A percentile compares a stretch with the other conserved stretches of the same genome.
phyloP scores from a whole-genome alignment of 352 stramenopile species.

The Phytophthora vignae region DNA sequence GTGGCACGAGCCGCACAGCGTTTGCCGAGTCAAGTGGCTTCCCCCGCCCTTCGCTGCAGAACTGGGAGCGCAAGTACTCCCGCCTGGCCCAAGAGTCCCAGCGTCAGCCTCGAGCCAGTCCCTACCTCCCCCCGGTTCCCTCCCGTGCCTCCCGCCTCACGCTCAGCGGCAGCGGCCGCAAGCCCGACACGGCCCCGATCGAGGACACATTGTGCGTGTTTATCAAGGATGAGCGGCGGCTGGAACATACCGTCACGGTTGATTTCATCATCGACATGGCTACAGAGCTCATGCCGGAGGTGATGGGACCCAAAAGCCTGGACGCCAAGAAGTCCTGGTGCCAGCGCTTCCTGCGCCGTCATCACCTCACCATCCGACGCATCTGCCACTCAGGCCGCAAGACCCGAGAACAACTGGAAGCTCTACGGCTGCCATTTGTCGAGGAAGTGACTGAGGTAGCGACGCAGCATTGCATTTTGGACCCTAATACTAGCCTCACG shows the following conservation, averaged over 20 bases:
- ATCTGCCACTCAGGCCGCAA: background rate
- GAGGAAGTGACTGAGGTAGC: no score
- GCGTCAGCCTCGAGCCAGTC: no score
- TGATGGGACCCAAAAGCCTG: background rate
- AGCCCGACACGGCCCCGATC: background rate
- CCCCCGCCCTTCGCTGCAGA: background rate
- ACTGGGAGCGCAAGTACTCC: background rate
- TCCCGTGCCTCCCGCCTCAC: background rate
- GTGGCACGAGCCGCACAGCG: no score
- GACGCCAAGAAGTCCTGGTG: background rate
- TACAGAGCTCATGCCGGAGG: background rate
- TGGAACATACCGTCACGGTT: background rate
- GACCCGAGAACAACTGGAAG: background rate
- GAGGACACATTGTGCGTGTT: background rate
- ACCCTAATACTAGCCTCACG: background rate
- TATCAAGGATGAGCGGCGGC: background rate
- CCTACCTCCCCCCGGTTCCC: no score
- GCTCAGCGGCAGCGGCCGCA: background rate
- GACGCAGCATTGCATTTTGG: background rate
- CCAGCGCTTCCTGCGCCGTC: background rate
- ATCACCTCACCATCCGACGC: background rate
- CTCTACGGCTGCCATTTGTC: background rate
- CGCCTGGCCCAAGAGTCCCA: no score
- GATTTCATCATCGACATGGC: background rate
- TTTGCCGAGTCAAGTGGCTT: background rate